Evolutionary conservation across 1,284 basidiomycete species (phyloP).

Genomic region (Cryptococcus sp.): DNA sequence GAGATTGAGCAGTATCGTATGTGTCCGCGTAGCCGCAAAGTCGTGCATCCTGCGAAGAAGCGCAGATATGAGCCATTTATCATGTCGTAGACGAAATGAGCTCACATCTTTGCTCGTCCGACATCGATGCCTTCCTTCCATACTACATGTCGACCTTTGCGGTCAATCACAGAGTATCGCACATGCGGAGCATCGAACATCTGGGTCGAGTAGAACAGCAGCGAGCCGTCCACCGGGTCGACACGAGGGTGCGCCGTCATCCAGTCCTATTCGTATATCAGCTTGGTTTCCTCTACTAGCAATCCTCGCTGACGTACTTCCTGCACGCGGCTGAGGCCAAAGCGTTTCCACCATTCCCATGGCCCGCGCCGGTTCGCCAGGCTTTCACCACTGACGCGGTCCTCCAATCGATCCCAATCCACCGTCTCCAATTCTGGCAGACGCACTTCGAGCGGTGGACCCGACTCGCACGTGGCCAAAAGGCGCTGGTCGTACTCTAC

Average conservation of each 20-base stretch:
- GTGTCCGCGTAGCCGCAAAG: constrained; percentile 54
- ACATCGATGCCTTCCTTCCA: constrained; percentile 45
- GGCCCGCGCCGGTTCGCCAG: constrained; percentile 31
- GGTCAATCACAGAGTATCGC: constrained; percentile 55
- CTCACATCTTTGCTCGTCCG: constrained; percentile 45
- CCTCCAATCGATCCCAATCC: constrained; percentile 49
- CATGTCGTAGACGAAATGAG: not conserved
- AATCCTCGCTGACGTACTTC: constrained; percentile 28
- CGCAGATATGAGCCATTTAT: not conserved
- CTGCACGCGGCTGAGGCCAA: constrained; percentile 35
- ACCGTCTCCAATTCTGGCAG: constrained; percentile 57
- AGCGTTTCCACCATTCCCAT: constrained; percentile 34
- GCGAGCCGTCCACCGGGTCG: constrained; percentile 56
- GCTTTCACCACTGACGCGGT: constrained; percentile 33
- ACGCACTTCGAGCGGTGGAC: constrained; percentile 55
- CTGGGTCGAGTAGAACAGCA: constrained; percentile 56
- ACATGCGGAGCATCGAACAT: constrained; percentile 56
- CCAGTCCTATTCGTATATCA: constrained; percentile 49
- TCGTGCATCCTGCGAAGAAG: constrained; percentile 57
- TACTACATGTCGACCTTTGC: constrained; percentile 38
- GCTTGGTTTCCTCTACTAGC: constrained; percentile 24
- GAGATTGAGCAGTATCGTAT: constrained; percentile 57
- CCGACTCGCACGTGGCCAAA: constrained; percentile 58
- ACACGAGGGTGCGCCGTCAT: constrained; percentile 58
- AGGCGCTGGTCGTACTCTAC: constrained; percentile 41